Evolutionary conservation across 208 protist species (phyloP).

Genomic region (Trypanosomatidae sp.): DNA sequence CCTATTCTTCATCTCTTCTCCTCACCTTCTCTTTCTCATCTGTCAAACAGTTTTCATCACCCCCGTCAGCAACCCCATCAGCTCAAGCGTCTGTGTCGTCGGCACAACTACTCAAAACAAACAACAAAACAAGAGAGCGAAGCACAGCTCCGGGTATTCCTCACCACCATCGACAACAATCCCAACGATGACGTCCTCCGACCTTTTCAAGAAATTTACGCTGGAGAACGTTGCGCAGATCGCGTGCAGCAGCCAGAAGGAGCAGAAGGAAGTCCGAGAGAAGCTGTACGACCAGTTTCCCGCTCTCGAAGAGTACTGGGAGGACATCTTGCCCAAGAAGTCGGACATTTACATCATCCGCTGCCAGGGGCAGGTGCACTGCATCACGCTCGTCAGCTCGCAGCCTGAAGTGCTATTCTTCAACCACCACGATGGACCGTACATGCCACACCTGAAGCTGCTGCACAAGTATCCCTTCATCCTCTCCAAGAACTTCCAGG

Average conservation of each 20-base stretch:
- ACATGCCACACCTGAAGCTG: constrained; percentile 95
- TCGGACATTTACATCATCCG: constrained; percentile 91
- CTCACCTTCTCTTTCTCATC: too few relatives aligned
- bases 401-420: constrained; percentile 97
- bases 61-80: too few relatives aligned
- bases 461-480: constrained; percentile 98
- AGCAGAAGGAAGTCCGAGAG: constrained; percentile 90
- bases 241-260: constrained; percentile 80
- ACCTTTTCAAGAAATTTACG: constrained; percentile 93
- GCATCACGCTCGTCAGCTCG: constrained; percentile 91
- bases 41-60: too few relatives aligned
- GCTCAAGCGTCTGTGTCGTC: too few relatives aligned
- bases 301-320: constrained; percentile 78
- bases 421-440: constrained; percentile 94
- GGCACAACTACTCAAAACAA: too few relatives aligned
- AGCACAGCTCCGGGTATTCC: too few relatives aligned
- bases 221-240: constrained; percentile 90
- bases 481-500: constrained; percentile 93
- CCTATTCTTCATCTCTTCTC: too few relatives aligned
- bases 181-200: constrained; percentile 35
- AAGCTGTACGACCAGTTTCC: constrained; percentile 89
- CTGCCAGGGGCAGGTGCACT: constrained; percentile 92
- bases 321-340: constrained; percentile 95
- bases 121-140: too few relatives aligned
- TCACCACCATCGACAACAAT: not conserved